A percentile compares a stretch with the other conserved stretches of the same genome.
phyloP scores from a whole-genome alignment of 2,329 filamentous ascomycete species.

The Colletotrichum filicis region DNA sequence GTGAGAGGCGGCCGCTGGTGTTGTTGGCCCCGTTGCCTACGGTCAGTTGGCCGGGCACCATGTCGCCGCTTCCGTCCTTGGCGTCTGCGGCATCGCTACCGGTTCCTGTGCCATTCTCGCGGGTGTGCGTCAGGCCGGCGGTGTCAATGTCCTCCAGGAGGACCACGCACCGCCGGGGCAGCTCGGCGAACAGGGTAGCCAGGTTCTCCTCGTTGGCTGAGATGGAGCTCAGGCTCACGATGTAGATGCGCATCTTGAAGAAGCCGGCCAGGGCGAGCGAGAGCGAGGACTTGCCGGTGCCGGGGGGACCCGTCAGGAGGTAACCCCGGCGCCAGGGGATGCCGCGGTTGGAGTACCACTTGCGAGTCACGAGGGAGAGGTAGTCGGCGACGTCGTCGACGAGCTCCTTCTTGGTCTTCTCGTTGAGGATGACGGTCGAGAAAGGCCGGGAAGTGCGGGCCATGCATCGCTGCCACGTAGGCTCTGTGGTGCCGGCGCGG shows the following conservation, averaged over 20 bases:
- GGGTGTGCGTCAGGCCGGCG: slow-evolving; percentile 74
- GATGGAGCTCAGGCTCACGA: slow-evolving; percentile 73
- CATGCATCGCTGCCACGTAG: slow-evolving; percentile 71
- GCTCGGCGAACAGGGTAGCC: slow-evolving; percentile 70
- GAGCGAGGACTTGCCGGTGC: slow-evolving; percentile 82
- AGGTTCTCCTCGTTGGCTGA: slow-evolving; percentile 74
- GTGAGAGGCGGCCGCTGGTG: slow-evolving; percentile 61
- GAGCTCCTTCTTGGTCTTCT: slow-evolving; percentile 68
- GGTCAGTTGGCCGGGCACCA: slow-evolving; percentile 47
- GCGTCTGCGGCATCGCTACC: slow-evolving; percentile 17
- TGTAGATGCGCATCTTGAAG: slow-evolving; percentile 78
- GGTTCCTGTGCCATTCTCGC: slow-evolving; percentile 45
- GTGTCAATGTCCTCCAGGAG: slow-evolving; percentile 82
- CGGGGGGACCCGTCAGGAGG: slow-evolving; percentile 82
- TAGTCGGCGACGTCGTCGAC: slow-evolving; percentile 72
- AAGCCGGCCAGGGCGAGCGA: slow-evolving; percentile 77
- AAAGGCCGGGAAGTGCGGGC: slow-evolving; percentile 69
- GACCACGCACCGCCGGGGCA: slow-evolving; percentile 77
- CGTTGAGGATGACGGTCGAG: slow-evolving; percentile 73
- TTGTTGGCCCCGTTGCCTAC: slow-evolving; percentile 41
- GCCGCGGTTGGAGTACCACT: slow-evolving; percentile 87
- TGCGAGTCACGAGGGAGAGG: slow-evolving; percentile 68
- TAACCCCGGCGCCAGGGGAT: slow-evolving; percentile 90
- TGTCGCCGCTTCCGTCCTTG: slow-evolving; percentile 39
- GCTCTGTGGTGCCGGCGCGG: slow-evolving; percentile 53